phyloP scores from a whole-genome alignment of 495 filamentous ascomycete genomes.

The Pseudotulostoma volvatum region DNA sequence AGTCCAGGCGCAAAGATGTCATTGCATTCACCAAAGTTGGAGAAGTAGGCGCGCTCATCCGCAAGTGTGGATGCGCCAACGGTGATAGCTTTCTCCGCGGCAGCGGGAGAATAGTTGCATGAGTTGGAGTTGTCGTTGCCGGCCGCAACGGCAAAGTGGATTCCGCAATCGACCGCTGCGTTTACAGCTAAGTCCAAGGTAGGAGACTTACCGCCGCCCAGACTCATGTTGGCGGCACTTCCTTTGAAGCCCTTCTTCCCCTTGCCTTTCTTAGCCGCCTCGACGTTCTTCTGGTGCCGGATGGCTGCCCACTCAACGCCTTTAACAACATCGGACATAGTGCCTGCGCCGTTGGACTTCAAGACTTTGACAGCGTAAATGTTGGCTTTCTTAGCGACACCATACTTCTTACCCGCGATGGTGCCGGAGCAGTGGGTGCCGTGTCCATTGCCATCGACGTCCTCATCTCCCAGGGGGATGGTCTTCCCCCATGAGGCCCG shows the following conservation, averaged over 20 bases:
- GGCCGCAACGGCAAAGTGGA: slow-evolving; percentile 96
- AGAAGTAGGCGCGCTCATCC: slow-evolving; percentile 99
- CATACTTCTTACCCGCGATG: slow-evolving; percentile 93
- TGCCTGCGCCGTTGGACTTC: slow-evolving; percentile 88
- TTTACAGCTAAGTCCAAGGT: slow-evolving; percentile 87
- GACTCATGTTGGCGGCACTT: slow-evolving; percentile 96
- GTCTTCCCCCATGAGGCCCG: slow-evolving; percentile 96
- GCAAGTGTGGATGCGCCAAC: slow-evolving; percentile 86
- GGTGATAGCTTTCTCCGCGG: slow-evolving; percentile 82
- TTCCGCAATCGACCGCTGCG: slow-evolving; percentile 72
- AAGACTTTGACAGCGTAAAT: slow-evolving; percentile 97
- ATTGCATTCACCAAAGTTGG: slow-evolving; percentile 98
- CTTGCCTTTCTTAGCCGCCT: slow-evolving; percentile 63
- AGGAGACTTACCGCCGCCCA: slow-evolving; percentile 88
- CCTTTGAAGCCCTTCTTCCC: slow-evolving; percentile 96
- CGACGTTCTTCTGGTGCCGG: slow-evolving; percentile 53
- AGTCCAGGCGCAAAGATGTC: slow-evolving; percentile 97
- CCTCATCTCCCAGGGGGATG: slow-evolving; percentile 65
- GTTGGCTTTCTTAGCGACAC: slow-evolving; percentile 97
- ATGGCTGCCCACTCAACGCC: slow-evolving; percentile 92
- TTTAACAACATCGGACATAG: slow-evolving; percentile 97
- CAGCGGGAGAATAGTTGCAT: slow-evolving; percentile 98
- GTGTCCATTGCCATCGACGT: slow-evolving; percentile 94
- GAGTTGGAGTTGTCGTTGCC: slow-evolving; percentile 98
- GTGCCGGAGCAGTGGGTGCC: slow-evolving; percentile 99